phyloP scores from a whole-genome alignment of 208 protist species.

The Crithidia bombi region DNA sequence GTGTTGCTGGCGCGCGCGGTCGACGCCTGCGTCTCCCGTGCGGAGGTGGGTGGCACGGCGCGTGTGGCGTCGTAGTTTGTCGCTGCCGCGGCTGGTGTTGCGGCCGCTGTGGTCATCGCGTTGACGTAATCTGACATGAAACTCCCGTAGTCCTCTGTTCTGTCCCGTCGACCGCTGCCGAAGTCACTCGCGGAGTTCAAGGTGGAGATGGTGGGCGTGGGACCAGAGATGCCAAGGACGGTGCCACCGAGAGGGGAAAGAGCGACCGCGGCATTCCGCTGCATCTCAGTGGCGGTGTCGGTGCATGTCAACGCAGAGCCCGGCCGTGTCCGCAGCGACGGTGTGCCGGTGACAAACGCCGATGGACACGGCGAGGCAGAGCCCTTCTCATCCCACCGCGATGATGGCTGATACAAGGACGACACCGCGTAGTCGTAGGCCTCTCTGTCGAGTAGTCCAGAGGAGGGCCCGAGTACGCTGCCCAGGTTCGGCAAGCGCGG shows the following conservation, averaged over 20 bases:
- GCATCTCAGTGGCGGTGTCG: not conserved
- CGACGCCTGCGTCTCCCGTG: no score
- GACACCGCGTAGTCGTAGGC: no score
- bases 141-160: not conserved
- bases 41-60: not conserved
- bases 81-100: not conserved
- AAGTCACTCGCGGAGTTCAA: not conserved
- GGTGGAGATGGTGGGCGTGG: not conserved
- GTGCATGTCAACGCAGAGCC: no score
- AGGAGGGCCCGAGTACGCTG: not conserved
- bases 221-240: not conserved
- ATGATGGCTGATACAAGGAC: no score
- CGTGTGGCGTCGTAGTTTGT: no score
- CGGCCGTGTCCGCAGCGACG: no score
- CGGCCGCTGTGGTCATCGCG: not conserved
- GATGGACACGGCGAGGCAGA: no score
- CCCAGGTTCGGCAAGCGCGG: not conserved
- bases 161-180: not conserved
- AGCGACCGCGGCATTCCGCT: not conserved
- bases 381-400: no score
- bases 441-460: no score
- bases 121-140: not conserved
- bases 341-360: no score
- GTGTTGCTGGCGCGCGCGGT: no score
- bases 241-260: not conserved